Base-by-base conservation (phyloP, 129 eudicot species). In the Tanacetum coccineum region DNA sequence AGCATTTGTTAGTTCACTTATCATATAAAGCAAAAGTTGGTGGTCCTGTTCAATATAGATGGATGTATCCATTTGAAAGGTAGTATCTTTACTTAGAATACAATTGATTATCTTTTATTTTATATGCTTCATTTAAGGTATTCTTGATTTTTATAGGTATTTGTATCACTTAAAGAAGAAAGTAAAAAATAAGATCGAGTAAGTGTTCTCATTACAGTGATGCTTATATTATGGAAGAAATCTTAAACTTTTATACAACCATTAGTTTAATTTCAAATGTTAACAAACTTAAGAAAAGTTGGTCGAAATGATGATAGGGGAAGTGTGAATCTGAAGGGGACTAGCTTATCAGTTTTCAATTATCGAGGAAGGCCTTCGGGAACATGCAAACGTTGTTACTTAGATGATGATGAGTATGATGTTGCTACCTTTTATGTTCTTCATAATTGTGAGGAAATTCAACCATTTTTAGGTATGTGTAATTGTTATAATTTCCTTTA, bases 41-140 rank as follows among this genome's bases (percentile, higher is more conserved):
- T 1, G 70, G 77, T 3, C 64, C 70, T 9, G 55, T 52, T 10
- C 64, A 72, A 9, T 72, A 62, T 26, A 32, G 53, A 8, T 72
- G 68, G 77, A 72, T 72, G 63, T 62, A 62, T 25, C 53, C 59
- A 26, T 30, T 62, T n/a, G 70, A 72, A 46, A 25, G 28, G n/a
- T n/a, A n/a, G n/a, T n/a, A n/a, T n/a, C n/a, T n/a, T n/a, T n/a
- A n/a, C n/a, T n/a, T n/a, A n/a, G n/a, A n/a, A n/a, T n/a, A n/a
- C n/a, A n/a, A n/a, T n/a, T n/a, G n/a, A n/a, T n/a, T n/a, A n/a
- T n/a, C n/a, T n/a, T n/a, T n/a, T n/a, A n/a, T n/a, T n/a, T n/a
- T 26, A 26, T 4, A 2, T 3, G 30, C 30, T 26, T 26, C 30
- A 26, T 4, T 26, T 4, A 26, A 3, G 3, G 4, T 26, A 26